A percentile compares a stretch with the other conserved stretches of the same genome.
Conservation (phyloP, 1,139 yeast genomes). For the Trichomonascaceae sp. region DNA sequence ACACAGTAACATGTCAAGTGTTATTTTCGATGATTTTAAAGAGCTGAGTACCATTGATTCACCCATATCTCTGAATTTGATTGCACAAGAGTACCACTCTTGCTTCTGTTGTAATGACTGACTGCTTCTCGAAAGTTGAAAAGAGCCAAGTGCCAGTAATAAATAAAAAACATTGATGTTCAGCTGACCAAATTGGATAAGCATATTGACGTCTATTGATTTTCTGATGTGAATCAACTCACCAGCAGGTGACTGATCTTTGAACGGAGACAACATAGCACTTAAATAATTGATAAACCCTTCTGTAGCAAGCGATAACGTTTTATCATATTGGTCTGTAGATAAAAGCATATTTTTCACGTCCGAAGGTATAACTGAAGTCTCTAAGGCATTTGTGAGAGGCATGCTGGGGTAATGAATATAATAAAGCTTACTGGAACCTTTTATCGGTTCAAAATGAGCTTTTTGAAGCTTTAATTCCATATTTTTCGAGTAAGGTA, state of each 20-base stretch:
- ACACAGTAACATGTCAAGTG: not conserved
- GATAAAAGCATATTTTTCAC: not conserved
- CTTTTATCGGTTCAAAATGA: not conserved
- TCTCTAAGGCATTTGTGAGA: not conserved
- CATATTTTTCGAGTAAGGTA: not conserved
- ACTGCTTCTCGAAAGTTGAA: not conserved
- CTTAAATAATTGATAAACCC: not conserved
- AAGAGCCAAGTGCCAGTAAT: not conserved
- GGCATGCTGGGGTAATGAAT: not conserved
- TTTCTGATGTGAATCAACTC: not conserved
- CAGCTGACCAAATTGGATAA: not conserved
- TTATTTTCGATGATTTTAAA: not conserved
- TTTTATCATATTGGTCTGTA: not conserved
- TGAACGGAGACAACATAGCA: not conserved
- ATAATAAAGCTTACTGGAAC: not conserved
- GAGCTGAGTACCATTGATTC: not conserved
- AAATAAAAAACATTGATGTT: not conserved
- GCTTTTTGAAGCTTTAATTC: not conserved
- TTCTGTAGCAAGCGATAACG: not conserved
- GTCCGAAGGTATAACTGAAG: not conserved
- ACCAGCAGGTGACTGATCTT: not conserved
- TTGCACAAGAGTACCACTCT: not conserved
- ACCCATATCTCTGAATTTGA: not conserved
- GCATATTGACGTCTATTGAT: not conserved
- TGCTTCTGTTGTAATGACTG: not conserved